Evolutionary conservation across 495 filamentous ascomycete species (phyloP), one percentile per base, ranked within the genome.

Genomic region (Aspergillus baeticus): DNA sequence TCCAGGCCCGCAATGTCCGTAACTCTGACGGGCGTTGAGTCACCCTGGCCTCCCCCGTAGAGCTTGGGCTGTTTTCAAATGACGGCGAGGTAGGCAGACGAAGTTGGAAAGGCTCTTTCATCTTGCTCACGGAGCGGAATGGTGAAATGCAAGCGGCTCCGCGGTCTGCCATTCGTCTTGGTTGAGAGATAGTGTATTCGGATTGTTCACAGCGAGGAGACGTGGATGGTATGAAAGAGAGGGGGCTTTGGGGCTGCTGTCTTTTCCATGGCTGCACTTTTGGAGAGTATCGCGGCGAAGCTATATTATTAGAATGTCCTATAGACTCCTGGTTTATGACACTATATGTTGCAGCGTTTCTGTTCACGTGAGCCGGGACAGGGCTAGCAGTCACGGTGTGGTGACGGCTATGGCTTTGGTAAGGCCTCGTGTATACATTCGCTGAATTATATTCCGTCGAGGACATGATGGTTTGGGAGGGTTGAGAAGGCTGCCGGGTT

Each of bases 71-170:
- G 13, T 60, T 63, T 37, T 76, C 71, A 21, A 63, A 20, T 0
- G 70, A 70, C 20, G 75, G 73, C 6, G 73, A 76, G 3, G 58
- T 54, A 8, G 73, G 73, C 14, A 79, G 62, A 54, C 70, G 69
- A 14, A 77, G 54, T 42, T 71, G 73, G 43, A 79, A 76, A 7
- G 74, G 74, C 47, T 77, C 69, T 47, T 77, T 77, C 74, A 79
- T 79, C 51, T 62, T 70, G 14, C 72, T 65, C n/a, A 79, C 76
- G 1, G 76, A 77, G 18, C 74, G 74, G 48, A 76, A 76, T 0
- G 74, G 76, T 21, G 74, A 78, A 35, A 75, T 69, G 23, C 48
- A 67, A 36, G 63, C 58, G 14, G 64, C 44, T 2, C 50, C 59
- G 2, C 71, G 71, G 35, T 69, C 69, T 20, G 55, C 54, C 20